Base-by-base conservation (phyloP, 1,139 yeast genomes). In the Kurtzmaniella quercitrusa region DNA sequence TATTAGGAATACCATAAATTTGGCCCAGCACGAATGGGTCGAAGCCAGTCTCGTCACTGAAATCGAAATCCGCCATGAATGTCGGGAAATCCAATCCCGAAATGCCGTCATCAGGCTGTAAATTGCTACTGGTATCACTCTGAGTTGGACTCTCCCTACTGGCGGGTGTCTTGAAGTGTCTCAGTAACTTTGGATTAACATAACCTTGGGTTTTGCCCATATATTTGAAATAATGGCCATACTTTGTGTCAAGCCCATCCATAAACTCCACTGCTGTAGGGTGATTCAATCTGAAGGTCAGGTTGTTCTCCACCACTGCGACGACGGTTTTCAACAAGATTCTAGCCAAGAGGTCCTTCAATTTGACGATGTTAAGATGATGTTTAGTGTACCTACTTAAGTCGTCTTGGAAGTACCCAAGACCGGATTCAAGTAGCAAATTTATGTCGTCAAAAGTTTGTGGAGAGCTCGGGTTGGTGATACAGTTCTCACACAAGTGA, bases 401-500 rank as follows among this genome's bases (percentile, higher is more conserved):
- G 12, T 36, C 19, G 11, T 18, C 21, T 14, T 16, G 33, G 38
- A 63, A 65, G 37, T 57, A 62, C 29, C 55, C 51, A 46, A 62
- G 54, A 1, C 70, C 58, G 3, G 58, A 48, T 11, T 61, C 62
- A 37, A 65, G 57, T 40, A 71, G 57, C 23, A 70, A 49, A 25
- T 59, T 55, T 16, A 68, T 50, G 52, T 71, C 75, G 21, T 49
- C 50, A 16, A 50, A 48, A 1, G 64, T 53, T 9, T 65, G 73
- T 1, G 60, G 54, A 14, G 57, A 52, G 3, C 54, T 53, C 1
- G 73, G 70, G 33, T 60, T 56, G 48, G 65, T 66, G 37, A 70
- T 52, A 39, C 70, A 60, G n/a, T 62, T 57, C 0, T 66, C 63
- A 6, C 62, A 45, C 2, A 71, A 43, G 27, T 56, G 59, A 37